These are phyloP conservation scores for Clarireedia sp. DNA, from an alignment of 2,329 filamentous ascomycete genomes.

Conservation along the genomic window DNA sequence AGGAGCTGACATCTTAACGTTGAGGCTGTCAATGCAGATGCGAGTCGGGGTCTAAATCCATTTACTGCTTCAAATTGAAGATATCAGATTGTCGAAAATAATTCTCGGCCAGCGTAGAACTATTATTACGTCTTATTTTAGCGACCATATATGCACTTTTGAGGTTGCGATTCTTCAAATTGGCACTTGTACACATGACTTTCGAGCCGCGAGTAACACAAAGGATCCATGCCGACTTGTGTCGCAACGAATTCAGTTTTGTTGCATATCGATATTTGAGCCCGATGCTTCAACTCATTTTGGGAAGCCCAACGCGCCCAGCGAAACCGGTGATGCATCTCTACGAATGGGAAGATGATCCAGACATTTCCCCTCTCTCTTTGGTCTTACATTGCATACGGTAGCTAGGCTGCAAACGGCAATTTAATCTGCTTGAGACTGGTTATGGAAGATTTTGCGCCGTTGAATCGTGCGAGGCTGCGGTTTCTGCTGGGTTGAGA, in stretches of 20 bases:
- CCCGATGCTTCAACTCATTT: constrained; percentile 1
- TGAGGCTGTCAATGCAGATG: constrained; percentile 15
- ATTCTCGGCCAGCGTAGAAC: constrained; percentile 2
- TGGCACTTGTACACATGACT: constrained; percentile 4
- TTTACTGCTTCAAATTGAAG: constrained; percentile 1
- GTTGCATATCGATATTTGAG: constrained; percentile 12
- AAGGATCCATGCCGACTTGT: background rate
- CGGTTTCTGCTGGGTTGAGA: background rate
- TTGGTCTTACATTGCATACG: background rate
- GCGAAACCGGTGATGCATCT: background rate
- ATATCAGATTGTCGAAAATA: constrained; percentile 14
- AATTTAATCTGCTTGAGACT: background rate
- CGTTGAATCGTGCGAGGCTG: background rate
- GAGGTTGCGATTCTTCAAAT: background rate
- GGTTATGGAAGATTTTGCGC: background rate
- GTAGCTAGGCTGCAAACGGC: background rate
- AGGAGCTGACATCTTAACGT: constrained; percentile 24
- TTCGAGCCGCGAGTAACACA: background rate
- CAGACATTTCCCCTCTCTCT: background rate
- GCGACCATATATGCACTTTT: constrained; percentile 2
- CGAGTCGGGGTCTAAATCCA: constrained; percentile 1
- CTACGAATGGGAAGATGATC: background rate
- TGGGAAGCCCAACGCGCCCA: constrained; percentile 3
- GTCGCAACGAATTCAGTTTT: background rate
- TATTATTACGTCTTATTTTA: background rate